Base-by-base conservation (phyloP, 2,329 filamentous ascomycete species). In the Fusarium siculi region DNA sequence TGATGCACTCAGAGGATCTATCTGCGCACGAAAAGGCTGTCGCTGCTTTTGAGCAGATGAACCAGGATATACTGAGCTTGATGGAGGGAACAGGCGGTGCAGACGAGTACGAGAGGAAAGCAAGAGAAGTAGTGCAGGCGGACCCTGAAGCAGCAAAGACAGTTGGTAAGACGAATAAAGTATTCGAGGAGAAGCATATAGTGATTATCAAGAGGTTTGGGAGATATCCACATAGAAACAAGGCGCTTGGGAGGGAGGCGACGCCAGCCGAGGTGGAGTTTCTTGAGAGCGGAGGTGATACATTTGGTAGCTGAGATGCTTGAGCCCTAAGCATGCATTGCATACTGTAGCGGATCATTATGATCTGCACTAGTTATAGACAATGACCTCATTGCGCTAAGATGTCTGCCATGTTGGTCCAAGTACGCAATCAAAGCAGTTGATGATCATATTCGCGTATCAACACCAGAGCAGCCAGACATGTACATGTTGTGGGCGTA, bases 181-280 rank as follows among this genome's bases (percentile, higher is more conserved):
- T 79, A 7, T 84, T 84, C 54, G 84, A 85, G 70, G 79, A 79
- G 71, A 83, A 81, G 71, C 89, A 91, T 75, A 76, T 78, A 28
- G 83, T 83, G 28, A 86, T 90, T 19, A 79, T 91, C 42, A 79
- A 84, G 62, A 81, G 67, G 63, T 91, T 91, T 76, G 89, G 88
- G 3, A 79, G 89, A 59, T 91, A 90, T 80, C 89, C 89, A 14
- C 87, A 91, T 79, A 81, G 89, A 10, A 91, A 91, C 74, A 76
- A 79, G 61, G 81, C 81, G 1, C 58, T 91, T 56, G 87, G 86
- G 0, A 80, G 89, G 69, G 78, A 83, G 67, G 81, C 78, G 49
- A 90, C 86, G 10, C 70, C 72, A 3, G 87, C 87, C 68, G 89
- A 91, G 79, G 77, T 66, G 57, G 81, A 81, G 70, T 91, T 85